A percentile compares a stretch with the other conserved stretches of the same genome.
Conservation (phyloP, 2,329 filamentous ascomycete genomes). For the Apiospora aurea region DNA sequence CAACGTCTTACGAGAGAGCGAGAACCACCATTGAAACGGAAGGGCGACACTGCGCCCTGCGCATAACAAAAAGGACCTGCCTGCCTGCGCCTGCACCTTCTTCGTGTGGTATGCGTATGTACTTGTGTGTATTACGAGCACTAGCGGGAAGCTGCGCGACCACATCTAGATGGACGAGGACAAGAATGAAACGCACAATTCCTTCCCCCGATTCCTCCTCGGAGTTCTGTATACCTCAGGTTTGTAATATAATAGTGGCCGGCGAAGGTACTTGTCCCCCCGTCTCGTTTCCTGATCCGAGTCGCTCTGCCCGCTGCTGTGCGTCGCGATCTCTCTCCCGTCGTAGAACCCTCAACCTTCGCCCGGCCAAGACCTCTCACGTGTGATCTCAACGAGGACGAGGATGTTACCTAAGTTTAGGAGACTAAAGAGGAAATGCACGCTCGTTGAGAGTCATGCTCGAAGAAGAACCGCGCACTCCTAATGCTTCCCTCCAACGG, state of each 20-base stretch:
- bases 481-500: not conserved
- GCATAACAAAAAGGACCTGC: not conserved
- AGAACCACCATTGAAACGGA: not conserved
- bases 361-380: constrained; percentile 2
- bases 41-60: not conserved
- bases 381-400: not conserved
- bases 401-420: not conserved
- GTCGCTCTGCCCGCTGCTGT: constrained; percentile 12
- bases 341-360: not conserved
- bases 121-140: not conserved
- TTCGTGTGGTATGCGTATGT: constrained; percentile 5
- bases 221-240: not conserved
- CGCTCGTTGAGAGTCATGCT: not conserved
- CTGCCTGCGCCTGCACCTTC: not conserved
- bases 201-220: not conserved
- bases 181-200: not conserved
- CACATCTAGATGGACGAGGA: constrained; percentile 11
- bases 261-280: not conserved
- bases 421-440: too few species aligned
- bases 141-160: constrained; percentile 12
- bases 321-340: constrained; percentile 2
- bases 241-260: not conserved
- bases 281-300: constrained; percentile 14
- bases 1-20: constrained; percentile 6
- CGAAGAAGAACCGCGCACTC: not conserved